Percentiles rank a stretch among this genome's conserved stretches.
phyloP scores from a whole-genome alignment of 768 basidiomycete genomes.

The Tulasnella sp. region DNA sequence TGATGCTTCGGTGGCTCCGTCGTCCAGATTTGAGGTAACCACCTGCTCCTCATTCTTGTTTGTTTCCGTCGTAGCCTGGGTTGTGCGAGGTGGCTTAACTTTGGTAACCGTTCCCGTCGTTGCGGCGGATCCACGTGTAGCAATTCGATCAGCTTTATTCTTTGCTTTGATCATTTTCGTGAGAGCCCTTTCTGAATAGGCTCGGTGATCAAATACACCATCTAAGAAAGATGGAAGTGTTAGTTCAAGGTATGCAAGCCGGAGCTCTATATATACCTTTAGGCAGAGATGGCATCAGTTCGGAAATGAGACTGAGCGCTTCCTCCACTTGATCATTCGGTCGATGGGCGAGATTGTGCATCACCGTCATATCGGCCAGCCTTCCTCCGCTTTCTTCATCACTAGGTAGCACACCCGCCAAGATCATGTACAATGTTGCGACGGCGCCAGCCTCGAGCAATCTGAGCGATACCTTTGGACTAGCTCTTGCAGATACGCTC shows the following conservation, averaged over 20 bases:
- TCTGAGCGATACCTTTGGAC: constrained; percentile 73
- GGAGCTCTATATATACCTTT: constrained; percentile 43
- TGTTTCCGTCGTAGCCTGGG: background rate
- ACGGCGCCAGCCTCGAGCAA: constrained; percentile 88
- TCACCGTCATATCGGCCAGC: constrained; percentile 90
- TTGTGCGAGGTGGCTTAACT: background rate
- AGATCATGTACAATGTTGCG: constrained; percentile 83
- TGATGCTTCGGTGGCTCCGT: background rate
- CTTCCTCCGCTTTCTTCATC: constrained; percentile 44
- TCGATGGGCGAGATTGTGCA: constrained; percentile 92
- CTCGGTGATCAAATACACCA: constrained; percentile 88
- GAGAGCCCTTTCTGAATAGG: constrained; percentile 78
- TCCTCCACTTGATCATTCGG: constrained; percentile 98
- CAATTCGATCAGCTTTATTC: constrained; percentile 43
- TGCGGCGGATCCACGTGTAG: constrained; percentile 14
- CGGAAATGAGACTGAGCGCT: constrained; percentile 73
- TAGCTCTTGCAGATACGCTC: constrained; percentile 76
- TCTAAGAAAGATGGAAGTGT: constrained; percentile 35
- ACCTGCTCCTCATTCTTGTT: background rate
- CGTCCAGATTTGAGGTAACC: background rate
- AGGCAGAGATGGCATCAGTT: constrained; percentile 84
- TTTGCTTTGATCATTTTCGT: constrained; percentile 64
- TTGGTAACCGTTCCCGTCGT: background rate
- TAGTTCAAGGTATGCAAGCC: background rate
- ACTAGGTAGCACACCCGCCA: constrained; percentile 86